These are phyloP conservation scores for Phoma herbarum DNA, from an alignment of 2,329 filamentous ascomycete genomes.

Conservation along the genomic window DNA sequence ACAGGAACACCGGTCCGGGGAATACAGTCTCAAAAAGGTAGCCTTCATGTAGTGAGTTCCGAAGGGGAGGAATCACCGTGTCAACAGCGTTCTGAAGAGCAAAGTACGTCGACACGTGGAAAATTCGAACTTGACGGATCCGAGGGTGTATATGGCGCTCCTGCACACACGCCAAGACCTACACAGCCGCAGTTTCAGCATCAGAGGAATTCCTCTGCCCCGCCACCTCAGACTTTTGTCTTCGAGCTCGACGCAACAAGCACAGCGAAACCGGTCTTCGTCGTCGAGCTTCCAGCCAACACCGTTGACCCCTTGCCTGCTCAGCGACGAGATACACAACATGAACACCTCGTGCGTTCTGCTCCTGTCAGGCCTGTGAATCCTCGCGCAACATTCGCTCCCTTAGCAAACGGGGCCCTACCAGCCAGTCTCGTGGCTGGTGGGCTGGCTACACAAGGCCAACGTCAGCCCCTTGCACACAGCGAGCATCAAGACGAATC, in stretches of 20 bases:
- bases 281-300: conserved; percentile 35
- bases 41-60: neutral
- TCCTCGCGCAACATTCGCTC: conserved; percentile 15
- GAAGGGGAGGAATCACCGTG: neutral
- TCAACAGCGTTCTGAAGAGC: conserved; percentile 2
- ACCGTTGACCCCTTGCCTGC: neutral
- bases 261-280: conserved; percentile 12
- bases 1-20: neutral
- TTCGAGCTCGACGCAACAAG: conserved; percentile 28
- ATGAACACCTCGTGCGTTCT: neutral
- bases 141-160: neutral
- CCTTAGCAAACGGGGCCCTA: conserved; percentile 5
- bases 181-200: conserved; percentile 4
- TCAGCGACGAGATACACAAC: neutral
- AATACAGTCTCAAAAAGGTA: conserved; percentile 11
- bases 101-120: neutral
- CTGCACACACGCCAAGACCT: neutral
- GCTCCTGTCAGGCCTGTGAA: conserved; percentile 5
- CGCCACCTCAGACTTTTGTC: conserved; percentile 3
- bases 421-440: conserved; percentile 37
- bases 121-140: neutral
- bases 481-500: neutral
- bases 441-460: conserved; percentile 13
- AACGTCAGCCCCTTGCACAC: conserved; percentile 3
- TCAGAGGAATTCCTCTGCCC: conserved; percentile 15